A percentile compares a stretch with the other conserved stretches of the same genome.
These are phyloP conservation scores for Fusarium mundagurra DNA, from an alignment of 2,329 filamentous ascomycete species.

Conservation along the genomic window DNA sequence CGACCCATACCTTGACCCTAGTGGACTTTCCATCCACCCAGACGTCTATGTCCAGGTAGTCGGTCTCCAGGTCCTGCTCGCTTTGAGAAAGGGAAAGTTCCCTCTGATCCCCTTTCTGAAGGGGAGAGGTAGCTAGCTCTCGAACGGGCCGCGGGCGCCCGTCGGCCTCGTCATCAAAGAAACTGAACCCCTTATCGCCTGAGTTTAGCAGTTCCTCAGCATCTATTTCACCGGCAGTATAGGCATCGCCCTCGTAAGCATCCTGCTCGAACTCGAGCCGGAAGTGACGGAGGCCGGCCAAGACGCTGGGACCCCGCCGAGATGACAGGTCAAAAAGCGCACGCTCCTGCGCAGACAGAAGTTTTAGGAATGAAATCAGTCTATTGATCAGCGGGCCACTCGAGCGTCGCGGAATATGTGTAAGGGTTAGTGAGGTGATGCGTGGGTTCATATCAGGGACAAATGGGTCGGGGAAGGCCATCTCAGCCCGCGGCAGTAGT, in stretches of 20 bases:
- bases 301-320: constrained; percentile 53
- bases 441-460: constrained; percentile 67
- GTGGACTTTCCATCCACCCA: constrained; percentile 43
- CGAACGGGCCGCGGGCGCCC: constrained; percentile 12
- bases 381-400: constrained; percentile 59
- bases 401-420: constrained; percentile 63
- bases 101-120: constrained; percentile 8
- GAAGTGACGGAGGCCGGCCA: constrained; percentile 64
- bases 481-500: constrained; percentile 54
- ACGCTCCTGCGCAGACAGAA: constrained; percentile 60
- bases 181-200: constrained; percentile 54
- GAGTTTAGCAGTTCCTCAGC: constrained; percentile 55
- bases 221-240: constrained; percentile 50
- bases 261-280: constrained; percentile 64
- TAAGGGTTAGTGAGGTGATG: constrained; percentile 62
- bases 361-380: constrained; percentile 59
- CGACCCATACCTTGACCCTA: constrained; percentile 58
- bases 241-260: constrained; percentile 49
- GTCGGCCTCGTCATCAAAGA: constrained; percentile 50
- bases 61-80: constrained; percentile 24
- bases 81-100: background rate
- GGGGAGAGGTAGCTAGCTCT: background rate
- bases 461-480: constrained; percentile 59
- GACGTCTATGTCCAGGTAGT: constrained; percentile 37
- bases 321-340: constrained; percentile 51